Base-by-base conservation (phyloP, 2,329 filamentous ascomycete genomes). In the Sordariomycetes sp. region DNA sequence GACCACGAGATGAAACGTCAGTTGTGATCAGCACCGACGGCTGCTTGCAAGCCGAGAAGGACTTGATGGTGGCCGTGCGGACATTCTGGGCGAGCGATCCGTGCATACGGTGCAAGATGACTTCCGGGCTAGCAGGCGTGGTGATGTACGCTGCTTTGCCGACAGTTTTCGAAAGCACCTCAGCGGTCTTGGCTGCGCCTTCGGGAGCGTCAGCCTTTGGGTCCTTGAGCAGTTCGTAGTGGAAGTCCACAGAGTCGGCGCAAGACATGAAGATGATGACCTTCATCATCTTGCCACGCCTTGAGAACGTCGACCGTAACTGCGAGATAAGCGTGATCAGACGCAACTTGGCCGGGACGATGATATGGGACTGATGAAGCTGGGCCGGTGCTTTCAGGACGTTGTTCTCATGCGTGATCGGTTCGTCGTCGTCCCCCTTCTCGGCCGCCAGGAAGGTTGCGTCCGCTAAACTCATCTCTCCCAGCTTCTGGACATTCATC, bases 231-330 rank as follows among this genome's bases (percentile, higher is more conserved):
- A 94, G 64, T 40, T 93, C 83, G 54, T 87, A 96, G 55, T 96
- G 90, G 48, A 95, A 98, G 54, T 98, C 87, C 39, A 96, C 92
- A 2, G 86, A 92, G 55, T 98, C 92, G 15, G 92, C 88, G 50
- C 92, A 98, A 9, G 90, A 94, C 32, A 98, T 84, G 61, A 98
- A 98, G 23, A 98, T 71, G 40, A 98, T 95, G 16, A 83, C 85
- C 58, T 98, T 96, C 85, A 94, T 95, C 14, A 94, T 84, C 2
- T 86, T 86, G 1, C 87, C 90, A 55, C 83, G 85, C 14, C 88
- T 75, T 37, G 86, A 80, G 56, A 98, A 96, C 0, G 87, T 79
- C 14, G 86, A 79, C 53, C 90, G 93, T 37, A 98, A 66, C 21
- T 88, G 74, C 1, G 86, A 82, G 18, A 87, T 78, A 15, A 98